Evolutionary conservation across 2,329 filamentous ascomycete genomes (phyloP).

Genomic region (Purpureocillium lavendulum): DNA sequence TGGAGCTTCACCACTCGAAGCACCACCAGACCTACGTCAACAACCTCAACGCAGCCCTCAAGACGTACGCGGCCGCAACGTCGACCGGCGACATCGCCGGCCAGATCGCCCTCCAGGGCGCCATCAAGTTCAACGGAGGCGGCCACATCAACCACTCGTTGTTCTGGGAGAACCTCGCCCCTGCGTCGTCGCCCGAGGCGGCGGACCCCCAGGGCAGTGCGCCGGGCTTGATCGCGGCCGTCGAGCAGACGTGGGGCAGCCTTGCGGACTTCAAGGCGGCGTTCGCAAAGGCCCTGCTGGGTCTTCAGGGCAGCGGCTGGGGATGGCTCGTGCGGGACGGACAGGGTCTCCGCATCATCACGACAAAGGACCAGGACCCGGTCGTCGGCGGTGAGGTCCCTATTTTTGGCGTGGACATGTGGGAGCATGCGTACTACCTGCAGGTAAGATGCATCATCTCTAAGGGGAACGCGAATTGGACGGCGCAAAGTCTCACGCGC

Average conservation of each 20-base stretch:
- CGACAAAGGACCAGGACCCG: slow-evolving; percentile 82
- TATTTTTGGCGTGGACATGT: slow-evolving; percentile 77
- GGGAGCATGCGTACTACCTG: slow-evolving; percentile 89
- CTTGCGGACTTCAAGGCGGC: slow-evolving; percentile 56
- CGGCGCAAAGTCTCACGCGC: slow-evolving; percentile 4
- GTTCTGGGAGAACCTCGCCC: slow-evolving; percentile 80
- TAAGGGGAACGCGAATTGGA: no score
- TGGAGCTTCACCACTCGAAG: slow-evolving; percentile 73
- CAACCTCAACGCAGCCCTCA: slow-evolving; percentile 62
- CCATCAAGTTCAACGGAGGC: slow-evolving; percentile 81
- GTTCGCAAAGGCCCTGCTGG: slow-evolving; percentile 58
- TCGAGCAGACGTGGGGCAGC: slow-evolving; percentile 60
- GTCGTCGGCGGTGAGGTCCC: slow-evolving; percentile 57
- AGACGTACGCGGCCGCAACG: slow-evolving; percentile 49
- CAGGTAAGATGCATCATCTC: slow-evolving; percentile 40
- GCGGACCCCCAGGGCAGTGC: slow-evolving; percentile 43
- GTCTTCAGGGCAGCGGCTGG: slow-evolving; percentile 80
- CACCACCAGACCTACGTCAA: slow-evolving; percentile 74
- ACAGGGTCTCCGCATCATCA: slow-evolving; percentile 58
- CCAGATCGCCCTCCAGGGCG: slow-evolving; percentile 59
- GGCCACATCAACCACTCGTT: slow-evolving; percentile 90
- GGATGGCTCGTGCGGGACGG: slow-evolving; percentile 71
- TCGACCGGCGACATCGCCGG: slow-evolving; percentile 49
- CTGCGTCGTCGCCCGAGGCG: slow-evolving; percentile 43
- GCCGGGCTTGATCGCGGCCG: slow-evolving; percentile 50